phyloP scores from a whole-genome alignment of 2,329 filamentous ascomycete genomes.

The Diaporthe citriasiana region DNA sequence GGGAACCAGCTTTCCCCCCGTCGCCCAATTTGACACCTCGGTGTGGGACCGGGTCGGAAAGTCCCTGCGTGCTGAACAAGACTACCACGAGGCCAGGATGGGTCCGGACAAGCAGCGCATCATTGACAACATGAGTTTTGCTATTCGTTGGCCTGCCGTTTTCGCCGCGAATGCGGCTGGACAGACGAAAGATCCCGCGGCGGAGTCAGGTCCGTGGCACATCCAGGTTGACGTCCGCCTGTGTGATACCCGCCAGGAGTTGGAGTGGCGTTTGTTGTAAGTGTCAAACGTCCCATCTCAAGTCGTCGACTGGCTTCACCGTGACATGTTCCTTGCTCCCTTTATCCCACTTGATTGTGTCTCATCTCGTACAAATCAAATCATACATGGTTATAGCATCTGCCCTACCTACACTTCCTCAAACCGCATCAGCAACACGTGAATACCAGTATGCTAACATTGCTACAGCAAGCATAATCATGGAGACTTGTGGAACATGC shows the following conservation, averaged over 20 bases:
- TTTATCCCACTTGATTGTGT: not conserved
- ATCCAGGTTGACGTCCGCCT: conserved; percentile 80
- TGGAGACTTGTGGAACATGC: conserved; percentile 77
- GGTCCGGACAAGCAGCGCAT: conserved; percentile 44
- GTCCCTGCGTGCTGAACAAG: conserved; percentile 61
- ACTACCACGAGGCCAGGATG: conserved; percentile 4
- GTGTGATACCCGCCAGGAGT: conserved; percentile 57
- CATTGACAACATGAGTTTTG: conserved; percentile 56
- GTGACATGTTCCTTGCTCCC: not conserved
- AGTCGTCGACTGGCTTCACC: not conserved
- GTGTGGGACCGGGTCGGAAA: conserved; percentile 52
- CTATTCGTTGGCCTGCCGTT: conserved; percentile 67
- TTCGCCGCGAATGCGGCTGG: conserved; percentile 12
- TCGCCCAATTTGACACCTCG: not conserved
- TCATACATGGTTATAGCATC: not conserved
- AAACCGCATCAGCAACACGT: too few relatives aligned
- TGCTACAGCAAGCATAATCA: conserved; percentile 69
- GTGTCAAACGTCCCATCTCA: not conserved
- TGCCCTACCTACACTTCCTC: too few relatives aligned
- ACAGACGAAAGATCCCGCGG: not conserved
- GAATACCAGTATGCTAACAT: not conserved
- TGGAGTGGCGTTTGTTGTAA: conserved; percentile 74
- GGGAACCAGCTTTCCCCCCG: not conserved
- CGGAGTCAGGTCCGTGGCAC: conserved; percentile 51
- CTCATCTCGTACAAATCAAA: not conserved